phyloP scores from a whole-genome alignment of 2,329 filamentous ascomycete species.

The Hypomyces perniciosus region DNA sequence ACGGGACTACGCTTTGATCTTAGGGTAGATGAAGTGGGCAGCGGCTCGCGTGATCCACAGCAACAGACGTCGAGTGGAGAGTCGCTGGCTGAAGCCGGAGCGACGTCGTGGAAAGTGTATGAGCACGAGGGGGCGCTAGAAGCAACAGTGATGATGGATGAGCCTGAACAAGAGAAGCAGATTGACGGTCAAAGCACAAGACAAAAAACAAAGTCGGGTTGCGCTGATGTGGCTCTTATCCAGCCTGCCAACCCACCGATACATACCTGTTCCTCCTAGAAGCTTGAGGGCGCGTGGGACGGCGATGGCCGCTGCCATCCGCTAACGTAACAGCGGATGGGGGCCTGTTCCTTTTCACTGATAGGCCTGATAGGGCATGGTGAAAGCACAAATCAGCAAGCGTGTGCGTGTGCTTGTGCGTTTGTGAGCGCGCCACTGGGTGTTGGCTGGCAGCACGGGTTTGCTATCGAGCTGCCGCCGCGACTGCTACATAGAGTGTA shows the following conservation, averaged over 20 bases:
- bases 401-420: neutral
- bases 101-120: neutral
- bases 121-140: too few relatives aligned
- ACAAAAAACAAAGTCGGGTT: constrained; percentile 5
- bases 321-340: constrained; percentile 7
- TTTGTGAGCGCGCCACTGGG: neutral
- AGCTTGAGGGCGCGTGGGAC: constrained; percentile 9
- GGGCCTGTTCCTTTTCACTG: constrained; percentile 8
- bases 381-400: constrained; percentile 7
- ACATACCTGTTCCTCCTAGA: neutral
- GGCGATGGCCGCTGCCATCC: constrained; percentile 12
- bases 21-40: constrained; percentile 10
- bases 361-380: constrained; percentile 12
- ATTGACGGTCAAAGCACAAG: constrained; percentile 8
- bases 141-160: neutral
- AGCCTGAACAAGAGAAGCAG: constrained; percentile 1
- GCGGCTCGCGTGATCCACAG: constrained; percentile 7
- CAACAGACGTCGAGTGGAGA: neutral
- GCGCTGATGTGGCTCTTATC: constrained; percentile 1
- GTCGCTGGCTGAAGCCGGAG: neutral
- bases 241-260: constrained; percentile 3
- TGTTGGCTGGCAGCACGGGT: too few relatives aligned
- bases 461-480: too few relatives aligned
- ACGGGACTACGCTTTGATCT: constrained; percentile 6
- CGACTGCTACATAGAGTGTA: too few relatives aligned